A percentile compares a stretch with the other conserved stretches of the same genome.
These are phyloP conservation scores for Skeletonema potamos DNA, from an alignment of 108 stramenopile species.

Conservation along the genomic window DNA sequence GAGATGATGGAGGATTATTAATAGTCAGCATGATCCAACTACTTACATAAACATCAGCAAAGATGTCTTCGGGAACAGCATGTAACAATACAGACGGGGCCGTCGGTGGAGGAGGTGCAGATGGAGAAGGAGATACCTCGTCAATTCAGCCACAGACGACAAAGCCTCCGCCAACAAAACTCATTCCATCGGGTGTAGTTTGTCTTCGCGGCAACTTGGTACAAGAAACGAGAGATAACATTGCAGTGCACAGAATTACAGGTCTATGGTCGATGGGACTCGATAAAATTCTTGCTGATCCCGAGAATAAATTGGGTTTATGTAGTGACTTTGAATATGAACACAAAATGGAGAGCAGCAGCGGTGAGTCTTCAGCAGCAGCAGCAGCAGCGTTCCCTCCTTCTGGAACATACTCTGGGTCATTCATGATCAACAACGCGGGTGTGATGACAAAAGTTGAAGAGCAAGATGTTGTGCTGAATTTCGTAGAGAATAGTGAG, in stretches of 20 bases:
- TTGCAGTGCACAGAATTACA: slow-evolving; percentile 42
- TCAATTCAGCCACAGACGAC: neutral
- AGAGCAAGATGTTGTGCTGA: slow-evolving; percentile 74
- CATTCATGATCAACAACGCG: slow-evolving; percentile 68
- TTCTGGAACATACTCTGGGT: slow-evolving; percentile 73
- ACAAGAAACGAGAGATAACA: slow-evolving; percentile 51
- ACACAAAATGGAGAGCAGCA: slow-evolving; percentile 7
- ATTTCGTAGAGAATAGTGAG: slow-evolving; percentile 74
- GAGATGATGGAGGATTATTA: too few relatives aligned
- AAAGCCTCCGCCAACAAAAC: slow-evolving; percentile 45
- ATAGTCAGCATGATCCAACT: too few relatives aligned
- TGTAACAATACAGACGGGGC: neutral
- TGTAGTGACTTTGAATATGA: slow-evolving; percentile 85
- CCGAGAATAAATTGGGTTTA: slow-evolving; percentile 59
- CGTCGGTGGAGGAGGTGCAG: neutral
- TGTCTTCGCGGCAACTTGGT: slow-evolving; percentile 72
- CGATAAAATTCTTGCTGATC: slow-evolving; percentile 63
- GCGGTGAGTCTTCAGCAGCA: neutral
- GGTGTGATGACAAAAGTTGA: slow-evolving; percentile 57
- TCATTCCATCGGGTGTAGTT: slow-evolving; percentile 59
- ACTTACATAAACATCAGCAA: neutral
- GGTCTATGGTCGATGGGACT: slow-evolving; percentile 83
- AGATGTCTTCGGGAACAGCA: neutral
- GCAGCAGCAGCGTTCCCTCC: neutral
- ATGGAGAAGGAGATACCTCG: neutral